These are phyloP conservation scores for Jacaranda mimosifolia DNA, from an alignment of 257 asterid species.

Conservation along the genomic window DNA sequence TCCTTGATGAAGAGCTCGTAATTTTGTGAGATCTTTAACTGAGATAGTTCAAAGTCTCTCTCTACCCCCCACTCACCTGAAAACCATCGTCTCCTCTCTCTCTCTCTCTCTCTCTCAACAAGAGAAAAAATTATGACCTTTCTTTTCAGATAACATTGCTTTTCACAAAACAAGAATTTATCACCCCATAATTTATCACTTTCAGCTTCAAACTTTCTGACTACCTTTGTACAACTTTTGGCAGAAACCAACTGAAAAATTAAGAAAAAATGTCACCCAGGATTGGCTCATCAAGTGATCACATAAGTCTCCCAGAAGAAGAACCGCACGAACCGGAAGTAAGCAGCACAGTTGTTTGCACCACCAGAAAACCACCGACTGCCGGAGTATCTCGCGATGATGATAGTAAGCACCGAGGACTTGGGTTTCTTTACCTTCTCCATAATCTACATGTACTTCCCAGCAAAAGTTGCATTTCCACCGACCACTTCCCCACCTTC, in stretches of 20 bases:
- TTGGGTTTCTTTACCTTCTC: constrained; percentile 74
- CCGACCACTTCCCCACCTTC: constrained; percentile 25
- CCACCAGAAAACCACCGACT: constrained; percentile 27
- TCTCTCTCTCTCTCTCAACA: too few relatives aligned
- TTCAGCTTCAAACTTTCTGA: not conserved
- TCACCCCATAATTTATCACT: not conserved
- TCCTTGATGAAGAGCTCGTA: too few relatives aligned
- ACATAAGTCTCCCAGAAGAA: constrained; percentile 56
- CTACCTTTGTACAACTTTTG: not conserved
- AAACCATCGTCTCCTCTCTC: too few relatives aligned
- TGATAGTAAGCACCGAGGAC: constrained; percentile 59
- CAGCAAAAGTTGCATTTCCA: constrained; percentile 72
- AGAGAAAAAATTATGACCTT: not conserved
- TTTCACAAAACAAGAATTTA: not conserved
- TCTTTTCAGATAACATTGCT: constrained; percentile 29
- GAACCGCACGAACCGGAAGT: too few relatives aligned
- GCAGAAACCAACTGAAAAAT: not conserved
- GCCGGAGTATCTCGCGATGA: constrained; percentile 50
- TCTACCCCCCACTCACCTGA: too few relatives aligned
- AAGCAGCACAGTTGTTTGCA: too few relatives aligned
- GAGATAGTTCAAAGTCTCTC: too few relatives aligned
- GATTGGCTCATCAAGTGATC: constrained; percentile 58
- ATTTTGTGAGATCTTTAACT: too few relatives aligned
- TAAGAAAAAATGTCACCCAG: constrained; percentile 71
- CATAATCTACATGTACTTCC: constrained; percentile 65